Evolutionary conservation across 257 asterid genomes (phyloP).

Genomic region (Capsicum chinense): DNA sequence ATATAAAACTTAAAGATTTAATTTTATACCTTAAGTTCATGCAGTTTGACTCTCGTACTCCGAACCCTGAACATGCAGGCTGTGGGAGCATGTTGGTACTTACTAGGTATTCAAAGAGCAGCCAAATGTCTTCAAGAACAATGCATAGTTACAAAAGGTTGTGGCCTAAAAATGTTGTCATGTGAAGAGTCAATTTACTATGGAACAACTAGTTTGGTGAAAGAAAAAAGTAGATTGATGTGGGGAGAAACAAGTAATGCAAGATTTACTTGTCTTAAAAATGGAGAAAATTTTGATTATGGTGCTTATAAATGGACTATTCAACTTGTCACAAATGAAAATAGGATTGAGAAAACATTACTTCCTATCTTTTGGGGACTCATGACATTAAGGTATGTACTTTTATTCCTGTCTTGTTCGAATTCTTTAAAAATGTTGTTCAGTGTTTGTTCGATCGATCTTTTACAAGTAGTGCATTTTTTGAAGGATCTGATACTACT

Average conservation of each 20-base stretch:
- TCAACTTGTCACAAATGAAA: slow-evolving; percentile 75
- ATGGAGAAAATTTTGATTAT: slow-evolving; percentile 61
- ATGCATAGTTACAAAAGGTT: slow-evolving; percentile 33
- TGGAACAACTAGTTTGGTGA: slow-evolving; percentile 52
- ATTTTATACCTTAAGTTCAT: not conserved
- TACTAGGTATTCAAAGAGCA: slow-evolving; percentile 55
- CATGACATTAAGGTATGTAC: slow-evolving; percentile 45
- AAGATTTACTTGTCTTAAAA: slow-evolving; percentile 61
- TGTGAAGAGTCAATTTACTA: slow-evolving; percentile 45
- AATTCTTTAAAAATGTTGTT: not conserved
- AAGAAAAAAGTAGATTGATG: slow-evolving; percentile 42
- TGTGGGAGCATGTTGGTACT: slow-evolving; percentile 61
- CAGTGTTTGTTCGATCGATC: not conserved
- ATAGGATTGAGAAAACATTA: slow-evolving; percentile 62
- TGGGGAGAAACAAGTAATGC: slow-evolving; percentile 77
- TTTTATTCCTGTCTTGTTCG: not conserved
- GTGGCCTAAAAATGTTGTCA: slow-evolving; percentile 38
- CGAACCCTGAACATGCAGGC: slow-evolving; percentile 36
- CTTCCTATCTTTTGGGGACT: slow-evolving; percentile 49
- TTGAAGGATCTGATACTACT: no score
- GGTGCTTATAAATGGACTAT: slow-evolving; percentile 96
- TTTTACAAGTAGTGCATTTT: no score
- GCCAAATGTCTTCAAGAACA: slow-evolving; percentile 47
- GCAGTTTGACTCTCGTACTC: not conserved
- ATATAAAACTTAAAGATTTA: no score